Conservation (phyloP, 495 filamentous ascomycete genomes). For the Podospora bellae-mahoneyi region DNA sequence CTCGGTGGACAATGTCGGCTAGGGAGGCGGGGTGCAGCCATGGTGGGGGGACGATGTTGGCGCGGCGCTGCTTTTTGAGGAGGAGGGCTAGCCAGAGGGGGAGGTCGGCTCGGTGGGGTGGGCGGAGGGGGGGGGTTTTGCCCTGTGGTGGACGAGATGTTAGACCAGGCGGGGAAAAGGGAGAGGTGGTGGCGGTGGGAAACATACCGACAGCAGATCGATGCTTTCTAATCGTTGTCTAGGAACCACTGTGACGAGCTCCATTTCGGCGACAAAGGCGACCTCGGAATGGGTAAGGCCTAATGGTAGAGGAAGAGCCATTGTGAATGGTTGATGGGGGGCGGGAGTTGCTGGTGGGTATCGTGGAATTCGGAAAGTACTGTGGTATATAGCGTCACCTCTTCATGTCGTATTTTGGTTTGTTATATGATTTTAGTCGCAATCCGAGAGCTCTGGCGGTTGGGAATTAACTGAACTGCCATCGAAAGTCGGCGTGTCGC, state of each 20-base stretch:
- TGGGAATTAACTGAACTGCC: not conserved
- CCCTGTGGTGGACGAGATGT: constrained; percentile 55
- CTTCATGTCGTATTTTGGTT: not conserved
- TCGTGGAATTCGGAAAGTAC: not conserved
- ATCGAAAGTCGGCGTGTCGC: not conserved
- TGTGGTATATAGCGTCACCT: not conserved
- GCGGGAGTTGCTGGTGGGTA: not conserved
- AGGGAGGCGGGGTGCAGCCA: constrained; percentile 80
- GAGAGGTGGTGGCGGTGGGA: constrained; percentile 6
- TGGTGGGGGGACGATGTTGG: constrained; percentile 85
- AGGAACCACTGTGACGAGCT: constrained; percentile 86
- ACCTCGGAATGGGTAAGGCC: constrained; percentile 87
- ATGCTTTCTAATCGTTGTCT: constrained; percentile 86
- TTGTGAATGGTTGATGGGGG: constrained; percentile 32
- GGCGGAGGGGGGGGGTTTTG: constrained; percentile 66
- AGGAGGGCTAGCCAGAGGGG: constrained; percentile 97
- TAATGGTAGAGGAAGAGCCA: constrained; percentile 80
- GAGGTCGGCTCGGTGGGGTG: constrained; percentile 74
- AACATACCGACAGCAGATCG: constrained; percentile 74
- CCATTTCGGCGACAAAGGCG: constrained; percentile 96
- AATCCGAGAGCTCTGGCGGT: not conserved
- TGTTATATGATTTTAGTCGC: not conserved
- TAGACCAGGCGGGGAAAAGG: constrained; percentile 9
- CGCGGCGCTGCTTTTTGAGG: constrained; percentile 89
- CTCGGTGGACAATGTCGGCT: constrained; percentile 68